Conservation (phyloP, 352 stramenopile species). For the Elongisporangium anandrum region DNA sequence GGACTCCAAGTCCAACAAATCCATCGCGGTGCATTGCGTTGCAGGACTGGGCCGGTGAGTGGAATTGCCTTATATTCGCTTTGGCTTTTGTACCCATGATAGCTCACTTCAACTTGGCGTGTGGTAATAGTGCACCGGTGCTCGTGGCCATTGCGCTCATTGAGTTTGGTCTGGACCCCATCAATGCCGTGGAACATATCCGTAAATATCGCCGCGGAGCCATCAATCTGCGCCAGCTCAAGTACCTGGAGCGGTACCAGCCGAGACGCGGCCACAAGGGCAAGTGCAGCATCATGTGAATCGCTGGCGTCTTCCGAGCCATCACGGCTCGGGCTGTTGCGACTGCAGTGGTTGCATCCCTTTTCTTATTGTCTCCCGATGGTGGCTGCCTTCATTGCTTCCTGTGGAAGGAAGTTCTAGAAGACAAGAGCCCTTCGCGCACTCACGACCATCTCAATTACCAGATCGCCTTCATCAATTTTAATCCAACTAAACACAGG, state of each 20-base stretch:
- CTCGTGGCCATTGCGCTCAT: constrained; percentile 98
- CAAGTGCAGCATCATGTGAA: constrained; percentile 87
- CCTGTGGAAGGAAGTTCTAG: neutral
- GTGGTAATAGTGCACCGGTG: constrained; percentile 83
- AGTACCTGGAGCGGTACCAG: constrained; percentile 97
- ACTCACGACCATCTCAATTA: neutral
- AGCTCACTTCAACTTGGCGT: neutral
- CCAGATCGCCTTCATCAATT: neutral
- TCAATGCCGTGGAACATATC: constrained; percentile 97
- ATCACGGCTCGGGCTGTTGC: constrained; percentile 4
- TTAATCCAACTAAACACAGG: neutral
- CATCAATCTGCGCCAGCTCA: constrained; percentile 97
- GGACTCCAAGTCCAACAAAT: constrained; percentile 67
- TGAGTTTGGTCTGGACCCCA: constrained; percentile 94
- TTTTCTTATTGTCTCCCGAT: constrained; percentile 18
- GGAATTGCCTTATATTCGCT: neutral
- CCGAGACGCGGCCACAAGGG: constrained; percentile 62
- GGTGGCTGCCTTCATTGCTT: neutral
- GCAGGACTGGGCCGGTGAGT: constrained; percentile 92
- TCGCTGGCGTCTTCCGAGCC: constrained; percentile 4
- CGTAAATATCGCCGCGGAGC: constrained; percentile 91
- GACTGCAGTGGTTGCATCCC: constrained; percentile 6
- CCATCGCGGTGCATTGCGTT: constrained; percentile 98
- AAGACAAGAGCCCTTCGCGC: neutral
- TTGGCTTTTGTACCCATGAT: neutral